Evolutionary conservation across 2,329 filamentous ascomycete genomes (phyloP), one percentile per base, ranked within the genome.

Genomic region (Mariannaea sp.): DNA sequence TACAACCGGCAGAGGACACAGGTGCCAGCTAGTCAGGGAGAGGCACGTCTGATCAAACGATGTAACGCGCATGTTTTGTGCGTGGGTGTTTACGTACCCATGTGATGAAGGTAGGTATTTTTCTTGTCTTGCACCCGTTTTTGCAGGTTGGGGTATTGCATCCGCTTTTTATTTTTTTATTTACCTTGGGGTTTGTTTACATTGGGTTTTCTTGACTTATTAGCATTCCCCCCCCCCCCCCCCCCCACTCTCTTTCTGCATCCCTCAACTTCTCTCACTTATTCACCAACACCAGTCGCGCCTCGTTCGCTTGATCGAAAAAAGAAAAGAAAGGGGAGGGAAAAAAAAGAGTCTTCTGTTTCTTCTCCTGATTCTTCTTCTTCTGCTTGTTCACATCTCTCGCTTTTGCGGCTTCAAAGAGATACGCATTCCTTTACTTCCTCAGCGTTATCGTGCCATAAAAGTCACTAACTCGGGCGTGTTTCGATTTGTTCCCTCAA

Each of bases 121-220:
- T 47, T 19, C 27, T 17, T n/a, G 39, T 17, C 22, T 26, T 42
- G 43, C 32, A 14, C 36, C n/a, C n/a, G n/a, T n/a, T n/a, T n/a
- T n/a, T n/a, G n/a, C n/a, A n/a, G n/a, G n/a, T n/a, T n/a, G n/a
- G n/a, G n/a, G n/a, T n/a, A n/a, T 33, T 35, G 29, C 27, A 16
- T 43, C n/a, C 48, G 50, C 48, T 36, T 42, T 43, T 48, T 24
- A 19, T 53, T 40, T 27, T 38, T 47, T 42, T 54, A 54, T 49
- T 54, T 49, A 54, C 51, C 35, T 43, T 49, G n/a, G 32, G 27
- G n/a, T 43, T 65, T 65, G 62, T 65, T 65, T 65, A 65, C 62
- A 43, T 57, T 52, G 53, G 49, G 48, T 47, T 43, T 54, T 40
- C 48, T 50, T 57, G 27, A 35, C 27, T 19, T 36, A 36, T 36